Base-by-base conservation (phyloP, 352 stramenopile species). In the Blastocystis sp. region DNA sequence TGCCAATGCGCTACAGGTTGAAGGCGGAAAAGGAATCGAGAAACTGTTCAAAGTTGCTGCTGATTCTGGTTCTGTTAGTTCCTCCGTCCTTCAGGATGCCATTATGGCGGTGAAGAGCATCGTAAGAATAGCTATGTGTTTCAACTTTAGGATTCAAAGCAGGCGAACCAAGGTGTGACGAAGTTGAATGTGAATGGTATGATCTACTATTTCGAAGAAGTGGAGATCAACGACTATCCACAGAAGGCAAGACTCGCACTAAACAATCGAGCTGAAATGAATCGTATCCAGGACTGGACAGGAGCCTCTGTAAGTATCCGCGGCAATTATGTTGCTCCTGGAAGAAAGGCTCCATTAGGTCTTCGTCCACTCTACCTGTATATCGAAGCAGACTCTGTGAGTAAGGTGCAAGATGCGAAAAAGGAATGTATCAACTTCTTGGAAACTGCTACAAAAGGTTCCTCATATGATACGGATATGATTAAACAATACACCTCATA, bases 151-250 rank as follows among this genome's bases (percentile, higher is more conserved):
- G 82, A 76, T 24, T 81, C 24, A n/a, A 82, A 64, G 30, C 56
- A 85, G 3, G 53, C 68, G 13, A 85, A 85, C 45, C 73, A 85
- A 37, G 78, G 78, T 39, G 70, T 89, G 41, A 59, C 68, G 53
- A 64, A 66, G 45, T 18, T 65, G 50, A 76, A 78, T 34, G 89
- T 73, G 39, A 87, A 59, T 56, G 47, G 65, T 11, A 76, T 95
- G 63, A 92, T 92, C 47, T 93, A 96, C 79, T 96, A 95, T 76
- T 91, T 92, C 9, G 93, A 96, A 89, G 95, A 98, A 87, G 91
- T 98, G 20, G 95, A 96, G 89, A 97, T 98, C 91, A 98, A 98
- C 90, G 95, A 98, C 79, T 98, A 97, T 90, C 95, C 95, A 2
- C 93, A 96, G 90, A 94, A 96, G 89, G 95, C 94, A 70, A 93